phyloP scores from a whole-genome alignment of 306 rosid genomes.

The Hippophae gyantsensis region DNA sequence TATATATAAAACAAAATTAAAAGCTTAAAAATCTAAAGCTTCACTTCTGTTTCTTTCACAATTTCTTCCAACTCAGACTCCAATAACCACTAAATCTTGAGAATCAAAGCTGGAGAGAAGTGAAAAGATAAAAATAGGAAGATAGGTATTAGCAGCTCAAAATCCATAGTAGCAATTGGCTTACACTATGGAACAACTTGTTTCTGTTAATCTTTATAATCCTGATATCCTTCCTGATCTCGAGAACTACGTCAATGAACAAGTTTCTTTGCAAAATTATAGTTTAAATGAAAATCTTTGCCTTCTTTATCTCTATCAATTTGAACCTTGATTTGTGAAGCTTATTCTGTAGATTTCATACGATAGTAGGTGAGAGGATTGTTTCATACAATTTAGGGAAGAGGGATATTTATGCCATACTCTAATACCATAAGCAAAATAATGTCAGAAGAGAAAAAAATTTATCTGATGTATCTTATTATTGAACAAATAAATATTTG shows the following conservation, averaged over 20 bases:
- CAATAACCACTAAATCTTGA: background rate
- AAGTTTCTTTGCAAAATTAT: constrained; percentile 82
- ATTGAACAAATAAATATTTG: no score
- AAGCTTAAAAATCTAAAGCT: background rate
- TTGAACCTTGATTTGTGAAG: no score
- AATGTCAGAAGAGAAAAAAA: no score
- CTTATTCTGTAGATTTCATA: no score
- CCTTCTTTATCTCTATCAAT: constrained; percentile 90
- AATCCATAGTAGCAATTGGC: constrained; percentile 25
- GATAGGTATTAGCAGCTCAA: no score
- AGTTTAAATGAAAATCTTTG: constrained; percentile 85
- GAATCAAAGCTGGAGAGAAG: no score
- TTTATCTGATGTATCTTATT: no score
- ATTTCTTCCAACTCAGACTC: background rate
- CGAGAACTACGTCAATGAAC: constrained; percentile 93
- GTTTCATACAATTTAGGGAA: no score
- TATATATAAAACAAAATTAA: background rate
- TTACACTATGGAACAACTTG: constrained; percentile 73
- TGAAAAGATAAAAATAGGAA: no score
- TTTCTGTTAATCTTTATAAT: constrained; percentile 83
- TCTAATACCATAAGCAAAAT: no score
- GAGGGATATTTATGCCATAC: no score
- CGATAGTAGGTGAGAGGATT: no score
- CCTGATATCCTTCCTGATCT: constrained; percentile 93
- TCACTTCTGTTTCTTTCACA: background rate